Conservation (phyloP, 2,329 filamentous ascomycete genomes). For the Triangularia setosa region DNA sequence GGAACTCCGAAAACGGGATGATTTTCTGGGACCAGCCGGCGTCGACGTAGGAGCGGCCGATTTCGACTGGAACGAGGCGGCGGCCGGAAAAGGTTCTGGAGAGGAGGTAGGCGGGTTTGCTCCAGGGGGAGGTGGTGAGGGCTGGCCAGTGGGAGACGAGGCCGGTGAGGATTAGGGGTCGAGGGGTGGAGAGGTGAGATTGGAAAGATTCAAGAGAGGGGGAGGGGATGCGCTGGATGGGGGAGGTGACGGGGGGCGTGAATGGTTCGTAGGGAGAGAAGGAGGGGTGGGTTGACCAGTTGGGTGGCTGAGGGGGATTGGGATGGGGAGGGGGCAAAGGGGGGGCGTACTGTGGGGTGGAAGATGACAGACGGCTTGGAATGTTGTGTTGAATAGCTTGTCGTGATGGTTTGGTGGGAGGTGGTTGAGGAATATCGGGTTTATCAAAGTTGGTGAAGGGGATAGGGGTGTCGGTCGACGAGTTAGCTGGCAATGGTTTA, state of each 20-base stretch:
- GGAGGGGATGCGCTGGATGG: slow-evolving; percentile 40
- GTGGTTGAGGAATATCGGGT: no score
- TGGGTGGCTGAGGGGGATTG: neutral
- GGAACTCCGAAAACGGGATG: slow-evolving; percentile 68
- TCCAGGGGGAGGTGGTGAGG: slow-evolving; percentile 64
- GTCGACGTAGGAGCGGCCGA: slow-evolving; percentile 85
- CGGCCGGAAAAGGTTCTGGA: slow-evolving; percentile 69
- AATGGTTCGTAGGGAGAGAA: slow-evolving; percentile 39
- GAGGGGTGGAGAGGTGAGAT: slow-evolving; percentile 49
- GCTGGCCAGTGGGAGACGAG: slow-evolving; percentile 74
- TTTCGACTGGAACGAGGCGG: slow-evolving; percentile 79
- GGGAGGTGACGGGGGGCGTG: slow-evolving; percentile 38
- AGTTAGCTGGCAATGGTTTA: neutral
- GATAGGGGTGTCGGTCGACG: neutral
- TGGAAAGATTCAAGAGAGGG: slow-evolving; percentile 60
- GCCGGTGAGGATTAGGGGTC: slow-evolving; percentile 67
- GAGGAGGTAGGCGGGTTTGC: slow-evolving; percentile 67
- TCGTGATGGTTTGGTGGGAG: no score
- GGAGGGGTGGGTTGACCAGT: slow-evolving; percentile 19
- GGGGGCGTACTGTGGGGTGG: no score
- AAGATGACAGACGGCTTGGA: no score
- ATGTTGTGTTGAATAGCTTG: no score
- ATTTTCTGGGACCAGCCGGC: slow-evolving; percentile 79
- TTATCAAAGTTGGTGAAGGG: neutral
- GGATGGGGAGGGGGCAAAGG: no score